These are phyloP conservation scores for Aegilops bicornis DNA, from an alignment of 176 grass and related monocot genomes.

Conservation along the genomic window DNA sequence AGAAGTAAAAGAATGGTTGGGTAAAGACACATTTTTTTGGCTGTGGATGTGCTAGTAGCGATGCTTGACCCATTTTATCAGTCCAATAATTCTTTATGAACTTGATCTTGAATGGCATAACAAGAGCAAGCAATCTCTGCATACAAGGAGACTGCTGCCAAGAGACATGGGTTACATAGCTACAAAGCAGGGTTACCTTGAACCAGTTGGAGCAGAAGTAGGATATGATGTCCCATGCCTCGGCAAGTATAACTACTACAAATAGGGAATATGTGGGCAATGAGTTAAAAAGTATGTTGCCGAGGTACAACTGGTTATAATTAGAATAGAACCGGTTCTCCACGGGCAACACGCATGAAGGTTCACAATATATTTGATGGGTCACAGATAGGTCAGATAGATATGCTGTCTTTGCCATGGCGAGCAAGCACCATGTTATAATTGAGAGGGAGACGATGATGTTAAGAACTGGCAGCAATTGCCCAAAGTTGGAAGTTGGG, in stretches of 20 bases:
- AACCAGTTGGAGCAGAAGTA: conserved; percentile 9
- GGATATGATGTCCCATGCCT: background rate
- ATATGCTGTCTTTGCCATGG: no score
- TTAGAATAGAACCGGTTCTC: no score
- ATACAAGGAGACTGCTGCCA: background rate
- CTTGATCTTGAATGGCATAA: background rate
- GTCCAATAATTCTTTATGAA: background rate
- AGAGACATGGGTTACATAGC: background rate
- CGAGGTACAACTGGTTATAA: background rate
- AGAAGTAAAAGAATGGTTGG: background rate
- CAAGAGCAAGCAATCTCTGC: background rate
- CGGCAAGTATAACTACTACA: background rate
- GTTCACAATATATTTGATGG: no score
- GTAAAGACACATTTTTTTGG: background rate
- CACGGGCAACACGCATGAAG: no score
- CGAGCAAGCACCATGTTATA: background rate
- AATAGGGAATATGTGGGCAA: background rate
- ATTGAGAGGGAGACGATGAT: background rate
- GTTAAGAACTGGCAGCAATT: background rate
- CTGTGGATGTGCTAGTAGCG: background rate
- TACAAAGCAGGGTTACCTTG: background rate
- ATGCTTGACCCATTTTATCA: background rate
- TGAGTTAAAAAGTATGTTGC: background rate
- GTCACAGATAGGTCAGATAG: no score
- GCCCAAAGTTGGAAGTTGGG: background rate